A percentile compares a stretch with the other conserved stretches of the same genome.
Evolutionary conservation across 345 rosid species (phyloP).

Genomic region (Nasturtium officinale): DNA sequence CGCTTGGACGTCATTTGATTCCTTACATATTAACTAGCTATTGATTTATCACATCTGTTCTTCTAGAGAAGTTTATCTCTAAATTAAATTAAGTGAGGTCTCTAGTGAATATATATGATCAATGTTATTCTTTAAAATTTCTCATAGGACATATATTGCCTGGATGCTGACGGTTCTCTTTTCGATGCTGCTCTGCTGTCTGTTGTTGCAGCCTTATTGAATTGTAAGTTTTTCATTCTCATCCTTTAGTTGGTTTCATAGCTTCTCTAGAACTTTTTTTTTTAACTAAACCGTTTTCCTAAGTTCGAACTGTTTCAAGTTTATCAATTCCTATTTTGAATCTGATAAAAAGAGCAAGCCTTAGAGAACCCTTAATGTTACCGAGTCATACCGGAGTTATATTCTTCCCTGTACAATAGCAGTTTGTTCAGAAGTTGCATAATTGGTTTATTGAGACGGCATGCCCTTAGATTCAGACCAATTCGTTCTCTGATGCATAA

Average conservation of each 20-base stretch:
- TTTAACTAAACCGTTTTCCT: neutral
- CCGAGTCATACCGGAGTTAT: slow-evolving; percentile 1
- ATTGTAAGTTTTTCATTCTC: slow-evolving; percentile 52
- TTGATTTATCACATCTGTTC: too few relatives aligned
- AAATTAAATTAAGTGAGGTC: neutral
- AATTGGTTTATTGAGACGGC: neutral
- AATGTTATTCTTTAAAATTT: slow-evolving; percentile 8
- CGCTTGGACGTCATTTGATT: neutral
- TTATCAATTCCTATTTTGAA: neutral
- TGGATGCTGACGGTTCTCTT: slow-evolving; percentile 94
- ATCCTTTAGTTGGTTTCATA: neutral
- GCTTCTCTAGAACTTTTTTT: neutral
- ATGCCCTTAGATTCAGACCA: neutral
- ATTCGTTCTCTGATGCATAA: slow-evolving; percentile 15
- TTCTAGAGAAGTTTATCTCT: neutral
- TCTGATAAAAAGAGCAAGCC: neutral
- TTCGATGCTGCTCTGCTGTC: slow-evolving; percentile 91
- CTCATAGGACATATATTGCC: slow-evolving; percentile 81
- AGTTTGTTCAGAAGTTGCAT: slow-evolving; percentile 3
- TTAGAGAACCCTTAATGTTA: neutral
- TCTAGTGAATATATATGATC: neutral
- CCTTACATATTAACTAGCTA: too few relatives aligned
- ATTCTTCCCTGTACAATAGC: neutral
- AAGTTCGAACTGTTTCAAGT: neutral
- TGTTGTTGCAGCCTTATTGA: slow-evolving; percentile 79